Conservation (phyloP, 805 yeast genomes). For the Candida cerambycidarum region DNA sequence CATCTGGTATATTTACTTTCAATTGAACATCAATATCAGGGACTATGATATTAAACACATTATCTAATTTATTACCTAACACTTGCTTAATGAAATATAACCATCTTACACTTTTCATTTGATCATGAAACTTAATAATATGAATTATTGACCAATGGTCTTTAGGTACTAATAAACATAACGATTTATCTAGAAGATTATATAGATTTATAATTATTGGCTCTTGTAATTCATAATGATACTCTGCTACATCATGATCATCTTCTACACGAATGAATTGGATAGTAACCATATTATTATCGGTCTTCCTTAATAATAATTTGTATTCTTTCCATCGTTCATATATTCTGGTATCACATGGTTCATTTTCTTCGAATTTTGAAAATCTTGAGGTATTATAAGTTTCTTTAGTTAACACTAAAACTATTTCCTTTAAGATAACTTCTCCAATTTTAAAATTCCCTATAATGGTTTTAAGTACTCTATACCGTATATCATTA, state of each 20-base stretch:
- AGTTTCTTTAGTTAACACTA: slow-evolving; percentile 57
- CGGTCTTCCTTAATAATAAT: slow-evolving; percentile 69
- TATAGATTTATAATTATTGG: slow-evolving; percentile 49
- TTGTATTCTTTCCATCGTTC: slow-evolving; percentile 82
- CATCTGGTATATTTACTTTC: slow-evolving; percentile 48
- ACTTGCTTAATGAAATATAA: slow-evolving; percentile 52
- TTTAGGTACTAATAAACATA: slow-evolving; percentile 43
- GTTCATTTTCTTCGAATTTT: slow-evolving; percentile 49
- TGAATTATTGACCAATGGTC: slow-evolving; percentile 32
- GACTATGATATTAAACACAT: slow-evolving; percentile 35
- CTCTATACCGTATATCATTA: slow-evolving; percentile 18
- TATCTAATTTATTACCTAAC: slow-evolving; percentile 35
- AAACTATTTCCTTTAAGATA: slow-evolving; percentile 63
- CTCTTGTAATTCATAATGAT: slow-evolving; percentile 18
- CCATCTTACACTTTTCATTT: slow-evolving; percentile 62
- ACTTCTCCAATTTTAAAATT: slow-evolving; percentile 56
- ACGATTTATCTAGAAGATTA: slow-evolving; percentile 68
- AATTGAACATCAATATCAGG: slow-evolving; percentile 49
- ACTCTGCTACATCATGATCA: slow-evolving; percentile 22
- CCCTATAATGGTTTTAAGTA: slow-evolving; percentile 25
- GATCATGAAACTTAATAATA: slow-evolving; percentile 56
- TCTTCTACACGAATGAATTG: slow-evolving; percentile 59
- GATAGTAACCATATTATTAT: slow-evolving; percentile 44
- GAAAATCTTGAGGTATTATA: slow-evolving; percentile 5
- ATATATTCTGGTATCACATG: slow-evolving; percentile 52